A percentile compares a stretch with the other conserved stretches of the same genome.
Conservation (phyloP, 1,284 basidiomycete genomes). For the Termitomyces sp. region DNA sequence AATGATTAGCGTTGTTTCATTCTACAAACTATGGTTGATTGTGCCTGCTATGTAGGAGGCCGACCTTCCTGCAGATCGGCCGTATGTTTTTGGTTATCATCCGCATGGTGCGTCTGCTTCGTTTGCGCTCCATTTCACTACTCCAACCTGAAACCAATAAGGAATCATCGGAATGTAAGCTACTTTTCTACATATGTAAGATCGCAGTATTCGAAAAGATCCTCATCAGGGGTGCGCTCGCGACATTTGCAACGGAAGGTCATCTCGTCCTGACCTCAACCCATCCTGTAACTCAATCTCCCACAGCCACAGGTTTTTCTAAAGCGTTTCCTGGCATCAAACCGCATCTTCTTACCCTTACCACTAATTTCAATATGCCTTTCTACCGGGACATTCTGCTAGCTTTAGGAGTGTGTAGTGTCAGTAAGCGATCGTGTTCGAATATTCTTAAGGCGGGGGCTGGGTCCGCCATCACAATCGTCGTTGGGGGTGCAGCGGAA, state of each 20-base stretch:
- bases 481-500: slow-evolving; percentile 95
- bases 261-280: slow-evolving; percentile 6
- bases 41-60: slow-evolving; percentile 51
- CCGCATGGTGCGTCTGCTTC: slow-evolving; percentile 69
- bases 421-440: slow-evolving; percentile 86
- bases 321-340: slow-evolving; percentile 85
- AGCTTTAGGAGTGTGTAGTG: slow-evolving; percentile 85
- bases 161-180: slow-evolving; percentile 90
- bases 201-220: neutral
- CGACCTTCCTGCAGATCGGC: slow-evolving; percentile 85
- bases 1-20: neutral
- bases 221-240: slow-evolving; percentile 75
- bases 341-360: slow-evolving; percentile 89
- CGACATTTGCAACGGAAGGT: slow-evolving; percentile 93
- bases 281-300: neutral
- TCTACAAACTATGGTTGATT: neutral
- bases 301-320: slow-evolving; percentile 86
- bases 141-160: slow-evolving; percentile 20
- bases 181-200: neutral
- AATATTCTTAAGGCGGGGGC: slow-evolving; percentile 79
- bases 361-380: slow-evolving; percentile 88
- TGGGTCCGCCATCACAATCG: slow-evolving; percentile 83
- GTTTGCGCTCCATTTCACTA: neutral
- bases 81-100: slow-evolving; percentile 97
- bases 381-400: slow-evolving; percentile 91